phyloP scores from a whole-genome alignment of 768 basidiomycete genomes.

The Trichaptum fuscoviolaceum region DNA sequence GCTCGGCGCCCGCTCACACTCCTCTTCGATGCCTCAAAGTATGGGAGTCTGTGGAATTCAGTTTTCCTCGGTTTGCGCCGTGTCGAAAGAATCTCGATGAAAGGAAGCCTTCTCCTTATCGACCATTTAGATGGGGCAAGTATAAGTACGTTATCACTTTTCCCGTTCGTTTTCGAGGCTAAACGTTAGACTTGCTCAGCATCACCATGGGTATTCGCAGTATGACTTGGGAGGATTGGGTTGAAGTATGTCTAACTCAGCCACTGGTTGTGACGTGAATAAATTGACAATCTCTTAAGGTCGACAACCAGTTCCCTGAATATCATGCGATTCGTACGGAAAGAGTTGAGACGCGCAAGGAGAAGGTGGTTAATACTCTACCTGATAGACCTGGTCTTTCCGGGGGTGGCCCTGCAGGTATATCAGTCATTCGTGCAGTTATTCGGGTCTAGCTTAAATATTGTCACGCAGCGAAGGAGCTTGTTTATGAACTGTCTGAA shows the following conservation, averaged over 20 bases:
- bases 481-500: conserved; percentile 63
- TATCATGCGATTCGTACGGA: conserved; percentile 56
- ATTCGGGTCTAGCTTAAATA: conserved; percentile 1
- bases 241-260: conserved; percentile 43
- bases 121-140: conserved; percentile 20
- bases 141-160: conserved; percentile 5
- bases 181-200: conserved; percentile 25
- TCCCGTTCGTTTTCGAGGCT: not conserved
- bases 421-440: conserved; percentile 11
- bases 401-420: conserved; percentile 26
- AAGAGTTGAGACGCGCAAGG: conserved; percentile 47
- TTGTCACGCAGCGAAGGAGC: conserved; percentile 47
- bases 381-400: conserved; percentile 37
- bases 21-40: not conserved
- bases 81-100: conserved; percentile 9
- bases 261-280: not conserved
- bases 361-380: conserved; percentile 42
- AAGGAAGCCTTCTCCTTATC: conserved; percentile 15
- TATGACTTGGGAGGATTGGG: conserved; percentile 71
- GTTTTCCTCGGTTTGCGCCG: conserved; percentile 6
- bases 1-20: not conserved
- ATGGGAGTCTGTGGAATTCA: conserved; percentile 6
- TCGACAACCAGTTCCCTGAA: conserved; percentile 50
- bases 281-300: conserved; percentile 25
- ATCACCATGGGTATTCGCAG: conserved; percentile 64